Evolutionary conservation across 2,329 filamentous ascomycete species (phyloP), one percentile per base, ranked within the genome.

Genomic region (Triangularia verruculosa): DNA sequence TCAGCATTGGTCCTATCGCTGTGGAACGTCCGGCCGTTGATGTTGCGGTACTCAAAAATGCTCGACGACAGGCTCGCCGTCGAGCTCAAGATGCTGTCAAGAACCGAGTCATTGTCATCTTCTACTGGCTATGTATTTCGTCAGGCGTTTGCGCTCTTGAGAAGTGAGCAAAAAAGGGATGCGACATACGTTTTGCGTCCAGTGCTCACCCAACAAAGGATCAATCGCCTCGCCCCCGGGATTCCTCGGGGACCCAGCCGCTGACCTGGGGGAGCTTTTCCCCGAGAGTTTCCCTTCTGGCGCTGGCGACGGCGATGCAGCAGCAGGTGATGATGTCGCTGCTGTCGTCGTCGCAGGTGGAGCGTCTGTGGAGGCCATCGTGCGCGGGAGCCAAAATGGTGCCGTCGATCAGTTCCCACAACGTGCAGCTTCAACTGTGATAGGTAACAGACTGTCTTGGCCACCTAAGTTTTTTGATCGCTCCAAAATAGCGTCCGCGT

Each of bases 21-120:
- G 55, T 69, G 67, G 28, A 57, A 69, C 2, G 67, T 69, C 30
- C 67, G 51, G 11, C 67, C 67, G 12, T 66, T 57, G 52, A 69
- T 58, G 11, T 61, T 68, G 3, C 67, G 66, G 24, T 67, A 69
- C 15, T 66, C 34, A 7, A 69, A 34, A 20, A 69, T 68, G 52
- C 64, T 68, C 5, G 53, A 20, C 1, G 67, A 59, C 25, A 69
- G 61, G 4, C 66, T 68, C 17, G 61, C 62, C 6, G 66, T 66
- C 12, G 62, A 64, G 63, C 64, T 64, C 17, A 47, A 20, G 5
- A 20, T 57, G n/a, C 27, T 34, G 22, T 59, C 61, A 13, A 61
- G 57, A 13, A 22, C 34, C n/a, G 67, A 68, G 60, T 67, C 65
- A 4, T 12, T 47, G 53, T 67, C 65, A 13, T 64, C 57, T 22